Evolutionary conservation across 805 yeast genomes (phyloP).

Genomic region (Cyberlindnera subsufficiens): DNA sequence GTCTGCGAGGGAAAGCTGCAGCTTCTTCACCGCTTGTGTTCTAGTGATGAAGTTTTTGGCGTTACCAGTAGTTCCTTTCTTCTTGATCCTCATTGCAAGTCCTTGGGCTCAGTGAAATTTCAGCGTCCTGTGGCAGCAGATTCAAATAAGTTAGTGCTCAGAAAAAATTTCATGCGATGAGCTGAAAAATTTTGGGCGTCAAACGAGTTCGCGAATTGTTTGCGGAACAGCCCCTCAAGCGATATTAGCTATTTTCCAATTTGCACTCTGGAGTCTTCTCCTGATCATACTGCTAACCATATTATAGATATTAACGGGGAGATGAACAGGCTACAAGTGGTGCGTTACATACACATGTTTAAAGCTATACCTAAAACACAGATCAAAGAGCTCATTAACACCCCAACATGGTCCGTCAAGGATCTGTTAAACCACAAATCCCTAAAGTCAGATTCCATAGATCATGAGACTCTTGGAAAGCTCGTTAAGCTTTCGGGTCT

Average conservation of each 20-base stretch:
- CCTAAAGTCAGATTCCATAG: slow-evolving; percentile 8
- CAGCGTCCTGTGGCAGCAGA: no score
- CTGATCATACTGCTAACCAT: no score
- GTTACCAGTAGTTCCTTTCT: slow-evolving; percentile 80
- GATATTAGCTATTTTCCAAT: neutral
- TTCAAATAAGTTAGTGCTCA: neutral
- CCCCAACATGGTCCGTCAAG: slow-evolving; percentile 20
- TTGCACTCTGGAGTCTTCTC: neutral
- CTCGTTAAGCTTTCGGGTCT: slow-evolving; percentile 46
- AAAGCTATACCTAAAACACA: neutral
- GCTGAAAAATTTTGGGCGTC: slow-evolving; percentile 1
- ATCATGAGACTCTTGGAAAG: slow-evolving; percentile 19
- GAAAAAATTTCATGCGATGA: slow-evolving; percentile 2
- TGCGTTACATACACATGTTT: neutral
- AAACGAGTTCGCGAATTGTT: slow-evolving; percentile 1
- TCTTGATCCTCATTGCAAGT: slow-evolving; percentile 40
- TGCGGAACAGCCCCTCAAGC: neutral
- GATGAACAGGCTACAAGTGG: no score
- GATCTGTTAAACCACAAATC: slow-evolving; percentile 20
- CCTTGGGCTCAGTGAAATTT: no score
- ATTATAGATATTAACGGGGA: no score
- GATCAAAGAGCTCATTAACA: slow-evolving; percentile 8
- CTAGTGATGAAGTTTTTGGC: slow-evolving; percentile 91
- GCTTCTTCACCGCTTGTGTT: slow-evolving; percentile 86
- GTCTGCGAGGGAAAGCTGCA: slow-evolving; percentile 92